Evolutionary conservation across 352 stramenopile species (phyloP).

Genomic region (Phytophthora kernoviae): DNA sequence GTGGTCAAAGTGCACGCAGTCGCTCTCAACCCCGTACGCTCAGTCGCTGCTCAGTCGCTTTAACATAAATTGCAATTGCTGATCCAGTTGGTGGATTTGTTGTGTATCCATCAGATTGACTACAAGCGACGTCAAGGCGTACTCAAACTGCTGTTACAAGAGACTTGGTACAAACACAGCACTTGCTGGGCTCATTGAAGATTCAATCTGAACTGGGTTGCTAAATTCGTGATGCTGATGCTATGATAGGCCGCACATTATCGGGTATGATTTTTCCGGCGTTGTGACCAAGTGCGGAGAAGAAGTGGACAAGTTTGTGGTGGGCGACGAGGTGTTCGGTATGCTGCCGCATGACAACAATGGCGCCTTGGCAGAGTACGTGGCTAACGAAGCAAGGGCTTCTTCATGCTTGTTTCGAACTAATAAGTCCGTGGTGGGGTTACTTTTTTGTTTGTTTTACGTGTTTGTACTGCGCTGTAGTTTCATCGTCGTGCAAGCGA

Average conservation of each 20-base stretch:
- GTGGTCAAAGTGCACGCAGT: conserved; percentile 69
- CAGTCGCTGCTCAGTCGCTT: neutral
- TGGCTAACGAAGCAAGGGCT: neutral
- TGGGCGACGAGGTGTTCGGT: conserved; percentile 73
- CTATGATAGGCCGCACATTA: conserved; percentile 58
- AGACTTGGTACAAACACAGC: conserved; percentile 48
- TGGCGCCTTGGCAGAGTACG: conserved; percentile 73
- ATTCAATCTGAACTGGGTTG: too few species aligned
- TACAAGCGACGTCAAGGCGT: conserved; percentile 81
- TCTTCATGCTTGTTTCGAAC: neutral
- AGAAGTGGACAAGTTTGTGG: conserved; percentile 57
- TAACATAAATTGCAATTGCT: neutral
- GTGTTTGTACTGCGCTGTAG: conserved; percentile 26
- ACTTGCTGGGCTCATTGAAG: too few species aligned
- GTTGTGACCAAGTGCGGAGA: conserved; percentile 59
- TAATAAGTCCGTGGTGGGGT: neutral
- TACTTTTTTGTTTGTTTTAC: neutral
- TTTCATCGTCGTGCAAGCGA: conserved; percentile 52
- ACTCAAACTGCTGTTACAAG: conserved; percentile 61
- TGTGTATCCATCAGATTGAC: conserved; percentile 52
- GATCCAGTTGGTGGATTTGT: neutral
- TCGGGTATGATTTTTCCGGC: conserved; percentile 77
- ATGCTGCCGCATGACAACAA: conserved; percentile 72
- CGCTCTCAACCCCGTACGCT: conserved; percentile 60
- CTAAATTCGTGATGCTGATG: neutral